These are phyloP conservation scores for Friedmanniomyces endolithicus DNA, from an alignment of 495 filamentous ascomycete genomes.

Conservation along the genomic window DNA sequence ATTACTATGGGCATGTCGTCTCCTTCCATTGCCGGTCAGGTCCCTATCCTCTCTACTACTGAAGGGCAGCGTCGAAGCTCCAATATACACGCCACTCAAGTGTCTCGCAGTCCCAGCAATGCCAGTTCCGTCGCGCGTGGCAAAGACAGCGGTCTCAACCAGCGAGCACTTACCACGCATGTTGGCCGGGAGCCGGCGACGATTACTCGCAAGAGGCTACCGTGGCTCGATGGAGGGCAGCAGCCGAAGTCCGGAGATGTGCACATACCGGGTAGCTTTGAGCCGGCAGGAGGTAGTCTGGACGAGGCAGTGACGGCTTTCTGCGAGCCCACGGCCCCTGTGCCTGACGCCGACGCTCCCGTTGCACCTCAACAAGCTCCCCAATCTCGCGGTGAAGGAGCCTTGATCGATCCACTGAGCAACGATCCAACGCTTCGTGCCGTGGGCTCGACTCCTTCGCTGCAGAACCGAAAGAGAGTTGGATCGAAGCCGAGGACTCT, in stretches of 20 bases:
- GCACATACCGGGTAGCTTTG: slow-evolving; percentile 4
- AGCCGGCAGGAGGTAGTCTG: not conserved
- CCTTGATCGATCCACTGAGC: not conserved
- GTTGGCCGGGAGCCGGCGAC: not conserved
- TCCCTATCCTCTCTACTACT: not conserved
- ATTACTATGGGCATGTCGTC: slow-evolving; percentile 9
- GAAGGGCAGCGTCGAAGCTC: not conserved
- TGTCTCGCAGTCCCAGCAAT: slow-evolving; percentile 2
- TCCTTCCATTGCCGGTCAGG: slow-evolving; percentile 7
- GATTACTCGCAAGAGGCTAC: slow-evolving; percentile 16
- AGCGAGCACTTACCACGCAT: not conserved
- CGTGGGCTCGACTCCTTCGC: slow-evolving; percentile 10
- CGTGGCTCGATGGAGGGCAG: slow-evolving; percentile 13
- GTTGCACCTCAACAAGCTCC: not conserved
- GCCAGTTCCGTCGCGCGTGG: not conserved
- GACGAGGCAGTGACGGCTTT: not conserved
- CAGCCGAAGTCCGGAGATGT: not conserved
- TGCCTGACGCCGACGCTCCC: not conserved
- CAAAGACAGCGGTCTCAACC: slow-evolving; percentile 1
- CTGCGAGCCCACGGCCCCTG: not conserved
- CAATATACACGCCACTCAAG: not conserved
- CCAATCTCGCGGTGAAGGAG: not conserved
- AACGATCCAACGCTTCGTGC: slow-evolving; percentile 10
- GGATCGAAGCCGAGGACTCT: not conserved
- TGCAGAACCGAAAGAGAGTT: not conserved